Conservation (phyloP, 495 filamentous ascomycete species). For the Xylaria acuta region DNA sequence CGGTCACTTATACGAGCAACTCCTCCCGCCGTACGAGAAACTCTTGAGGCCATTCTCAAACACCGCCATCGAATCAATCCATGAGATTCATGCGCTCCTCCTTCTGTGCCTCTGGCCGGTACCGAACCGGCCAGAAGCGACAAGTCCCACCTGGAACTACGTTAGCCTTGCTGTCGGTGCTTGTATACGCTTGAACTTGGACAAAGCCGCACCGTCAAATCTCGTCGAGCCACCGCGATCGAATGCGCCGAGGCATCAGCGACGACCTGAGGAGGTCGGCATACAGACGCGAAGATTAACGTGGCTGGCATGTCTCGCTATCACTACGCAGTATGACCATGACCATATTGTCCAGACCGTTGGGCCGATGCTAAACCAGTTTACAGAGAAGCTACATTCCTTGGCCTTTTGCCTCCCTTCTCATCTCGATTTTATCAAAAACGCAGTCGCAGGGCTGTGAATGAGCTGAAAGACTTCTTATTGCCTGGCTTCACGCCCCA, state of each 20-base stretch:
- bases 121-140: background rate
- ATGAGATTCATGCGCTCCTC: constrained; percentile 21
- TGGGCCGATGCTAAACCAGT: background rate
- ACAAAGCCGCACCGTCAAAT: background rate
- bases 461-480: background rate
- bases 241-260: background rate
- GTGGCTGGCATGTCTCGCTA: constrained; percentile 14
- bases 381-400: constrained; percentile 20
- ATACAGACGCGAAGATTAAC: constrained; percentile 18
- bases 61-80: constrained; percentile 17
- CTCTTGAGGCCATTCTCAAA: constrained; percentile 11
- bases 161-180: constrained; percentile 16
- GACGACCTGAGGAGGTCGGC: background rate
- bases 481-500: background rate
- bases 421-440: constrained; percentile 6
- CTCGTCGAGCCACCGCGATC: background rate
- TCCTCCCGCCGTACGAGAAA: constrained; percentile 8
- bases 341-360: background rate
- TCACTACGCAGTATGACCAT: constrained; percentile 15
- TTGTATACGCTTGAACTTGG: constrained; percentile 19
- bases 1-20: background rate
- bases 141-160: constrained; percentile 21
- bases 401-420: constrained; percentile 16
- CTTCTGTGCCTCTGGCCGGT: constrained; percentile 18
- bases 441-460: constrained; percentile 12